phyloP scores from a whole-genome alignment of 2,329 filamentous ascomycete genomes.

The Cephalotrichum gorgonifer region DNA sequence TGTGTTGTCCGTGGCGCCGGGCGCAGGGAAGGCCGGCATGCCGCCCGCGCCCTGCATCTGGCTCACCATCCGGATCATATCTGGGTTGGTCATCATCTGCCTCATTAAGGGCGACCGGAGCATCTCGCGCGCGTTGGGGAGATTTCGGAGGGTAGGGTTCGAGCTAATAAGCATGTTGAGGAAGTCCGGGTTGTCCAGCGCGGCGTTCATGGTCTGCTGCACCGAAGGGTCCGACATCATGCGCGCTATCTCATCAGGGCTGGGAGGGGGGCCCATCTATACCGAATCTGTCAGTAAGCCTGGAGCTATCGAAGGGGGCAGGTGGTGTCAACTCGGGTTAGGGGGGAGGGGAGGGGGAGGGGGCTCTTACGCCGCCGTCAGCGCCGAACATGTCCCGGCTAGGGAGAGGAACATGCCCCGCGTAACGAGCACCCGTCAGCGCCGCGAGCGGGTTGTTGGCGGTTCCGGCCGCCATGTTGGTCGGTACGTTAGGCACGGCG shows the following conservation, averaged over 20 bases:
- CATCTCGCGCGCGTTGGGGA: constrained; percentile 71
- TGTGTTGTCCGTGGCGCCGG: constrained; percentile 83
- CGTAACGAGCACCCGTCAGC: constrained; percentile 86
- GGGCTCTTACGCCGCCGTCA: constrained; percentile 70
- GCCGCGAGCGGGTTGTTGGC: constrained; percentile 86
- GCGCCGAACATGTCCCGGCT: constrained; percentile 84
- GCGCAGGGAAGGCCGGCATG: constrained; percentile 67
- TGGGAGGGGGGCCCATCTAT: constrained; percentile 85
- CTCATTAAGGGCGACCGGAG: constrained; percentile 83
- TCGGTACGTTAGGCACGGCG: constrained; percentile 38
- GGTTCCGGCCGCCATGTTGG: constrained; percentile 72
- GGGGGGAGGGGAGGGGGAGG: background rate
- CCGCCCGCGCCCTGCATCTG: constrained; percentile 53
- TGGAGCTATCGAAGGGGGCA: constrained; percentile 1
- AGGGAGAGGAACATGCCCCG: constrained; percentile 81
- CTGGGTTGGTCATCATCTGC: constrained; percentile 86
- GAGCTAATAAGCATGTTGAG: constrained; percentile 90
- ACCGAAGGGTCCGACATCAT: constrained; percentile 87
- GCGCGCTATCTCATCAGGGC: constrained; percentile 68
- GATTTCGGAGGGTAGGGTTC: constrained; percentile 70
- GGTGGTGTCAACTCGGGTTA: no score
- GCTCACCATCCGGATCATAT: constrained; percentile 70
- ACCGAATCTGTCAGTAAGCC: background rate
- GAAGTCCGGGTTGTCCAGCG: constrained; percentile 88
- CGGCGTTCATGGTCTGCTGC: constrained; percentile 82